phyloP scores from a whole-genome alignment of 306 rosid genomes.

The Urtica urens region DNA sequence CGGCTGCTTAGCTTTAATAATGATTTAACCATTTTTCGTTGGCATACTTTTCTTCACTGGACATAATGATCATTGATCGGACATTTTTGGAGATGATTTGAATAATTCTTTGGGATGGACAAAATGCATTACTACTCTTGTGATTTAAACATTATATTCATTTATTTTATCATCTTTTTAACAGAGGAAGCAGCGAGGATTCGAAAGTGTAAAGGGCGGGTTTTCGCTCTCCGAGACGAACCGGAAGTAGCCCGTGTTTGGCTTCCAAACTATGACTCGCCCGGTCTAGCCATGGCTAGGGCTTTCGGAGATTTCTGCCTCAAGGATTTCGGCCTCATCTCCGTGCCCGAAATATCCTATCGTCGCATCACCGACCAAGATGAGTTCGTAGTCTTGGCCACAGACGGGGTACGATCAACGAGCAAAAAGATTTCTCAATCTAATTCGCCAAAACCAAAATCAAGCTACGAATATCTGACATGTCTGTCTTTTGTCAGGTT shows the following conservation, averaged over 20 bases:
- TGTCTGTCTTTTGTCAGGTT: too few relatives aligned
- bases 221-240: slow-evolving; percentile 91
- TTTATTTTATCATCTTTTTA: neutral
- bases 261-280: slow-evolving; percentile 88
- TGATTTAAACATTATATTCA: neutral
- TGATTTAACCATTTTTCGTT: neutral
- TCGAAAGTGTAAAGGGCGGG: slow-evolving; percentile 79
- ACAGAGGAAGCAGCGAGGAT: slow-evolving; percentile 96
- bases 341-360: slow-evolving; percentile 81
- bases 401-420: slow-evolving; percentile 95
- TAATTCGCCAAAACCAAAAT: too few relatives aligned
- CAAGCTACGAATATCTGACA: too few relatives aligned
- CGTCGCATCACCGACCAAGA: slow-evolving; percentile 60
- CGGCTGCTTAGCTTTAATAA: neutral
- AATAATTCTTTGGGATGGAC: neutral
- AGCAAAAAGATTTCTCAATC: too few relatives aligned
- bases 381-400: slow-evolving; percentile 79
- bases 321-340: slow-evolving; percentile 90
- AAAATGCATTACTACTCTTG: too few relatives aligned
- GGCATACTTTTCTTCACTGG: neutral
- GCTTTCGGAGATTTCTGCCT: slow-evolving; percentile 99
- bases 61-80: neutral
- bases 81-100: neutral
- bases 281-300: slow-evolving; percentile 99
- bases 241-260: slow-evolving; percentile 96